phyloP scores from a whole-genome alignment of 2,329 filamentous ascomycete species.

The Furcasterigmium furcatum region DNA sequence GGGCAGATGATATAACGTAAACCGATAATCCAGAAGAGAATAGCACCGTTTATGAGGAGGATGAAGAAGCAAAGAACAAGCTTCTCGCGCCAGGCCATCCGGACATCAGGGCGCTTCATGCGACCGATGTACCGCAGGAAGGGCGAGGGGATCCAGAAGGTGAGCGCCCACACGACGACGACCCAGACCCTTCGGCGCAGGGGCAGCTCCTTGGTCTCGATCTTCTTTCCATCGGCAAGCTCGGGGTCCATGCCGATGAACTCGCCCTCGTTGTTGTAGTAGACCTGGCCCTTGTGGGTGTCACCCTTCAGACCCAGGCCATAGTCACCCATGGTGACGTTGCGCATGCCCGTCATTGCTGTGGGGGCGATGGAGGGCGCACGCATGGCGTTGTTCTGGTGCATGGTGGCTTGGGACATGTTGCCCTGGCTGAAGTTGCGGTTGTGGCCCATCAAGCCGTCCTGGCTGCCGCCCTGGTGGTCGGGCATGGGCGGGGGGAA shows the following conservation, averaged over 20 bases:
- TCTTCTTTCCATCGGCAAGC: constrained; percentile 70
- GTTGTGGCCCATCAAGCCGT: constrained; percentile 62
- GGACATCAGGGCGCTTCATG: constrained; percentile 96
- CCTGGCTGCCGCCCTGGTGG: constrained; percentile 64
- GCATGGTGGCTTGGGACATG: constrained; percentile 49
- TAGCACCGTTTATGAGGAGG: constrained; percentile 70
- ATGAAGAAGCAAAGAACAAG: constrained; percentile 80
- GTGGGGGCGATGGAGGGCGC: constrained; percentile 61
- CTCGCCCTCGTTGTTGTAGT: constrained; percentile 69
- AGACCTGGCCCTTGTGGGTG: constrained; percentile 67
- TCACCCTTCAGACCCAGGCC: constrained; percentile 87
- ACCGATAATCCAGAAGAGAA: constrained; percentile 89
- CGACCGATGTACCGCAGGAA: constrained; percentile 77
- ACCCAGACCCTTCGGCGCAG: constrained; percentile 74
- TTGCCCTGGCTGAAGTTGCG: constrained; percentile 55
- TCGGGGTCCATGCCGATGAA: constrained; percentile 74
- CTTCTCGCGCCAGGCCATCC: constrained; percentile 97
- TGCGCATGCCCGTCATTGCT: constrained; percentile 41
- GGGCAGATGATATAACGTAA: constrained; percentile 87
- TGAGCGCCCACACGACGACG: constrained; percentile 76
- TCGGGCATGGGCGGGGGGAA: constrained; percentile 63
- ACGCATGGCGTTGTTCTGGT: constrained; percentile 30
- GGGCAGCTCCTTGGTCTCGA: constrained; percentile 67
- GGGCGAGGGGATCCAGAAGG: constrained; percentile 93
- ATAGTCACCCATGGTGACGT: constrained; percentile 71